A percentile compares a stretch with the other conserved stretches of the same genome.
These are phyloP conservation scores for Clohesyomyces aquaticus DNA, from an alignment of 495 filamentous ascomycete genomes.

Conservation along the genomic window DNA sequence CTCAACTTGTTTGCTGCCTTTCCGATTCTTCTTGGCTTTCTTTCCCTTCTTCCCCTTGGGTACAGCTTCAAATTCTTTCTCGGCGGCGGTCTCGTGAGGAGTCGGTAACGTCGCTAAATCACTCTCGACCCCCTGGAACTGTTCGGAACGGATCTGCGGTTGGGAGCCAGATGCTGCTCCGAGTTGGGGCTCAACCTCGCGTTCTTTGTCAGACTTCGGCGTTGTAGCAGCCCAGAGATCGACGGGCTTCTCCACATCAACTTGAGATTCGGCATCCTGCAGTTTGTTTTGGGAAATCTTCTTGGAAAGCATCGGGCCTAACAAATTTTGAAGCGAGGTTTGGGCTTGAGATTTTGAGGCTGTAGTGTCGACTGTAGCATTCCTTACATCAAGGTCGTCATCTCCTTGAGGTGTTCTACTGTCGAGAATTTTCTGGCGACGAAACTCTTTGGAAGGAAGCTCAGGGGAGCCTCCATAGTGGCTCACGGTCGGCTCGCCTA, in stretches of 20 bases:
- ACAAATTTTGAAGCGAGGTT: constrained; percentile 7
- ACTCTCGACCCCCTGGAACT: too few relatives aligned
- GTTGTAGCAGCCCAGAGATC: constrained; percentile 30
- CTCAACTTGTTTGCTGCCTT: constrained; percentile 14
- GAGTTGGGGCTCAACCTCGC: background rate
- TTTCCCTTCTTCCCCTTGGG: constrained; percentile 40
- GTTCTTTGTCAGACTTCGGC: constrained; percentile 12
- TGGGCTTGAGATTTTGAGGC: background rate
- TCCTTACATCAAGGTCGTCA: constrained; percentile 16
- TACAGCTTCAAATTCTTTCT: constrained; percentile 17
- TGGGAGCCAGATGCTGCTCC: background rate
- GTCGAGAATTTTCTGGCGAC: constrained; percentile 30
- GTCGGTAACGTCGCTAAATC: too few relatives aligned
- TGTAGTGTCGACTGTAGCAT: constrained; percentile 2
- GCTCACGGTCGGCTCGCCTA: constrained; percentile 22
- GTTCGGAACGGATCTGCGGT: too few relatives aligned
- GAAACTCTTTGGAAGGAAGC: constrained; percentile 19
- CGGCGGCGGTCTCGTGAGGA: too few relatives aligned
- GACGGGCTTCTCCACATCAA: background rate
- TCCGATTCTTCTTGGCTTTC: constrained; percentile 41
- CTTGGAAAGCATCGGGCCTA: constrained; percentile 7
- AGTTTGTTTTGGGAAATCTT: constrained; percentile 23
- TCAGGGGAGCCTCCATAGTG: constrained; percentile 13
- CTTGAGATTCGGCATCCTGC: background rate
- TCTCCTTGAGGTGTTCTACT: constrained; percentile 14